phyloP scores from a whole-genome alignment of 805 yeast genomes.

The Teunomyces kruisii region DNA sequence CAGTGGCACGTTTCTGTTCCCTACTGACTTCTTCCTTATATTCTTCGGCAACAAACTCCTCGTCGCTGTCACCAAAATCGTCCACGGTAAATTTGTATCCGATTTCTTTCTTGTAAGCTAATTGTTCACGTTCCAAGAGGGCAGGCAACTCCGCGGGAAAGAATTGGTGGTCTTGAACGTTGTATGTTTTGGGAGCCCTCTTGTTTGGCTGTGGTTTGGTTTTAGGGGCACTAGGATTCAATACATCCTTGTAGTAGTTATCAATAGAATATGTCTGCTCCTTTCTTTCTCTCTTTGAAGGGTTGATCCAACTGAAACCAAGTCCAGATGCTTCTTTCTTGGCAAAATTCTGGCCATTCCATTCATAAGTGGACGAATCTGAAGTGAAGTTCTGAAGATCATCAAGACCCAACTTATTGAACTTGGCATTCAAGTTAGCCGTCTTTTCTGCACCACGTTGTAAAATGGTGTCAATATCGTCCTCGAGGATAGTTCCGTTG shows the following conservation, averaged over 20 bases:
- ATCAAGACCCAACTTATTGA: slow-evolving; percentile 83
- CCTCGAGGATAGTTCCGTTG: slow-evolving; percentile 40
- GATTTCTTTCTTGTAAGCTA: slow-evolving; percentile 58
- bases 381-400: slow-evolving; percentile 90
- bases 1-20: slow-evolving; percentile 42
- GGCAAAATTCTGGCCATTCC: slow-evolving; percentile 92
- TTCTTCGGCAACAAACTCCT: slow-evolving; percentile 49
- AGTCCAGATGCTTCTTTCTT: slow-evolving; percentile 43
- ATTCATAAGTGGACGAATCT: slow-evolving; percentile 88
- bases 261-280: slow-evolving; percentile 78
- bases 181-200: slow-evolving; percentile 62
- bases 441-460: slow-evolving; percentile 82
- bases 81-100: slow-evolving; percentile 57
- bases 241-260: slow-evolving; percentile 70
- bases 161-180: slow-evolving; percentile 73
- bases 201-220: slow-evolving; percentile 14
- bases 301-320: slow-evolving; percentile 65
- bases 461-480: slow-evolving; percentile 82
- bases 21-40: slow-evolving; percentile 36
- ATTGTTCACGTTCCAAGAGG: slow-evolving; percentile 62
- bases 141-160: slow-evolving; percentile 54
- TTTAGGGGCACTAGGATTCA: slow-evolving; percentile 34
- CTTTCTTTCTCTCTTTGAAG: slow-evolving; percentile 71
- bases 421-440: slow-evolving; percentile 72
- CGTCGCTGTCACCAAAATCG: slow-evolving; percentile 61